Base-by-base conservation (phyloP, 352 stramenopile genomes). In the Phytophthora europaea region DNA sequence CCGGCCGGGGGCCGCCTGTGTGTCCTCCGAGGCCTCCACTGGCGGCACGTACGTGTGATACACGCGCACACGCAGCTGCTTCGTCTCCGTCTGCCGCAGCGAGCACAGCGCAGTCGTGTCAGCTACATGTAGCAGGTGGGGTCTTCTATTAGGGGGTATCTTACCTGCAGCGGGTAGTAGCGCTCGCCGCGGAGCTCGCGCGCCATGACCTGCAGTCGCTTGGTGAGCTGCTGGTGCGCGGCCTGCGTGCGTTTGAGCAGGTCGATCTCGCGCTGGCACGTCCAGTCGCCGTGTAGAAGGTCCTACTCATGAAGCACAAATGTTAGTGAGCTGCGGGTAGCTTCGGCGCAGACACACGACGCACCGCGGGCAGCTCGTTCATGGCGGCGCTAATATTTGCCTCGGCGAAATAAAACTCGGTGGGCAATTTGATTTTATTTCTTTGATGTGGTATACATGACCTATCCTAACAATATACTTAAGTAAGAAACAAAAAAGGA, bases 21-120 rank as follows among this genome's bases (percentile, higher is more conserved):
- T 65, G 20, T 81, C 70, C 10, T 85, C 82, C 0, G 66, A 47
- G 23, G 70, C 84, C 16, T 74, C 65, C 9, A 88, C 75, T 2
- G 84, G 82, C 6, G 80, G 85, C 10, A 72, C 65, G 70, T 87
- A 92, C 50, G 85, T 84, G 82, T 93, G 83, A 57, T 84, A 83
- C 65, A 94, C 76, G 26, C 79, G 79, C 40, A 94, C 67, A 18
- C 76, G 80, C 58, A 94, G 68, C 55, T 79, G 72, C 47, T 88
- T 89, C 33, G 80, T 81, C 73, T 93, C 82, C 13, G 73, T 85
- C 77, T 91, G 53, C 23, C 12, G 3, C 38, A 31, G 28, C 28
- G 28, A 31, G 4, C 28, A 31, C 38, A 45, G 38, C 38, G 8
- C 38, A 16, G 15, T 45, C 36, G 4, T 18, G 16, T 22, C 20